phyloP scores from a whole-genome alignment of 1,139 yeast species.

The Yamadazyma kanchanaburiensis region DNA sequence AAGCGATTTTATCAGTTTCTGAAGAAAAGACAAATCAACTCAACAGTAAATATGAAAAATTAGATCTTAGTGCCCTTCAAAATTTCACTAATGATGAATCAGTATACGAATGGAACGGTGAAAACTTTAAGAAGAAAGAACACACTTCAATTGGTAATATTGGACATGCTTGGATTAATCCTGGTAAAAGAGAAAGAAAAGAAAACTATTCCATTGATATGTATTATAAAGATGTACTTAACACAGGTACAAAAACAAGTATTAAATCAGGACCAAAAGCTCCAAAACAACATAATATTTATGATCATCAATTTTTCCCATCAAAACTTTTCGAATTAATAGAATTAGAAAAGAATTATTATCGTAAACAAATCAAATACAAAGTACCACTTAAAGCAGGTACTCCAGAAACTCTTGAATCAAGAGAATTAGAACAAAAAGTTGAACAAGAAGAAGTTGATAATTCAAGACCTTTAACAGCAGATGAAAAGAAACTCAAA shows the following conservation, averaged over 20 bases:
- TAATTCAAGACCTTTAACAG: constrained; percentile 63
- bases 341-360: constrained; percentile 64
- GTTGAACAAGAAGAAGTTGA: constrained; percentile 61
- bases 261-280: constrained; percentile 50
- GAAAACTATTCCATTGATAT: constrained; percentile 77
- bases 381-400: constrained; percentile 48
- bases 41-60: constrained; percentile 59
- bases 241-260: constrained; percentile 47
- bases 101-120: constrained; percentile 86
- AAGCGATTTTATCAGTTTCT: constrained; percentile 56
- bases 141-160: constrained; percentile 36
- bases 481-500: constrained; percentile 61
- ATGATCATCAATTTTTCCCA: constrained; percentile 74
- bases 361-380: constrained; percentile 49
- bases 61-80: constrained; percentile 74
- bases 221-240: constrained; percentile 74
- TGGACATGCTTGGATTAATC: constrained; percentile 65
- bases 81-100: constrained; percentile 63
- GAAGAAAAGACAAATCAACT: constrained; percentile 62
- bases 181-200: constrained; percentile 74
- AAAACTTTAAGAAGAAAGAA: constrained; percentile 66
- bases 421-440: constrained; percentile 51
- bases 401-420: constrained; percentile 35
- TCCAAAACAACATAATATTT: constrained; percentile 65
- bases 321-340: constrained; percentile 56